phyloP scores from a whole-genome alignment of 371 early-diverging fungal genomes.

The Mortierella sp. region DNA sequence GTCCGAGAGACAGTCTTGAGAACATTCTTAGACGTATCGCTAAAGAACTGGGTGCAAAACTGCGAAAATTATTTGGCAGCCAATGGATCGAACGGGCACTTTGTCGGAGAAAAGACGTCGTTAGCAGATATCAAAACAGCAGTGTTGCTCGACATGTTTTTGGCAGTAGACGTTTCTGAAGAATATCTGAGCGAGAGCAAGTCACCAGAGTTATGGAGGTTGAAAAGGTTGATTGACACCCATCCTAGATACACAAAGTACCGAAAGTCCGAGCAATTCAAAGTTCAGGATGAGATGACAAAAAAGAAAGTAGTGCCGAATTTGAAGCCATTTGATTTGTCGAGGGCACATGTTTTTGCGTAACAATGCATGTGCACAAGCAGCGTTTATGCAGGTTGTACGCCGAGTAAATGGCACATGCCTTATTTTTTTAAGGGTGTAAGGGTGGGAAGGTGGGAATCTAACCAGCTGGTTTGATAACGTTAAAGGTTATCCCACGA shows the following conservation, averaged over 20 bases:
- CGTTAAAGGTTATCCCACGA: not conserved
- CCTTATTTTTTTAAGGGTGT: not conserved
- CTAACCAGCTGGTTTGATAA: not conserved
- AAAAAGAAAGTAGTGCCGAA: constrained; percentile 16
- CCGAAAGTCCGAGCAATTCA: constrained; percentile 21
- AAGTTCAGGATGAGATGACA: constrained; percentile 22
- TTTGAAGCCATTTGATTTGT: constrained; percentile 18
- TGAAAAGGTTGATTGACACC: constrained; percentile 27
- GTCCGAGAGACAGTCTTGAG: constrained; percentile 17
- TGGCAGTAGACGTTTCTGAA: not conserved
- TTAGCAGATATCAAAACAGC: constrained; percentile 42
- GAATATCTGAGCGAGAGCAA: constrained; percentile 10
- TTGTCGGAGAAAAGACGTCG: constrained; percentile 18
- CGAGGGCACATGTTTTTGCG: constrained; percentile 22
- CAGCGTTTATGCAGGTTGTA: not conserved
- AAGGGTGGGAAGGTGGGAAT: not conserved
- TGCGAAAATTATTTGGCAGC: constrained; percentile 19
- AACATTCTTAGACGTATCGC: constrained; percentile 16
- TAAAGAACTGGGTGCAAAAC: constrained; percentile 22
- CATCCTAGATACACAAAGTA: constrained; percentile 15
- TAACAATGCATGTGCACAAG: not conserved
- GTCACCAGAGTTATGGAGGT: constrained; percentile 21
- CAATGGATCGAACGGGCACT: constrained; percentile 31
- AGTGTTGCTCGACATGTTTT: constrained; percentile 28
- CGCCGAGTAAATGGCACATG: not conserved